These are phyloP conservation scores for Senecio squalidus DNA, from an alignment of 140 eudicot species.

Conservation along the genomic window DNA sequence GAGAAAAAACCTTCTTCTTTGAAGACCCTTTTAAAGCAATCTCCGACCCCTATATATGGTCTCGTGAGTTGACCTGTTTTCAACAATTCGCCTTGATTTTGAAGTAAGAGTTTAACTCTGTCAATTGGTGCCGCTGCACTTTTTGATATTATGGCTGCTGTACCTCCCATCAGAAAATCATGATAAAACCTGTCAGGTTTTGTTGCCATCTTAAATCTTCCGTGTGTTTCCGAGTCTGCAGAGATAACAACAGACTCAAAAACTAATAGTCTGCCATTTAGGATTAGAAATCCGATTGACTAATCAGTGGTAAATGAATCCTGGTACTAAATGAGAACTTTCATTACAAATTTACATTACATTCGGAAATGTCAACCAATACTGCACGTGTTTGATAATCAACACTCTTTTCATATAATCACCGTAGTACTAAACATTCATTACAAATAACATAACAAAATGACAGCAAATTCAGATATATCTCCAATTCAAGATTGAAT, in stretches of 20 bases:
- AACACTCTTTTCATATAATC: too few relatives aligned
- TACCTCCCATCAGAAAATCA: conserved; percentile 85
- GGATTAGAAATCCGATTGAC: too few relatives aligned
- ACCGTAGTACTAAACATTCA: too few relatives aligned
- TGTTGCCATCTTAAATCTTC: conserved; percentile 44
- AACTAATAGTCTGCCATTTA: too few relatives aligned
- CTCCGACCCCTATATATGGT: conserved; percentile 65
- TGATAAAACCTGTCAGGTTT: conserved; percentile 61
- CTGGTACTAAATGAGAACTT: too few relatives aligned
- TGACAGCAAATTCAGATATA: too few relatives aligned
- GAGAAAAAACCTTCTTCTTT: conserved; percentile 80
- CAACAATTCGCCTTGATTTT: conserved; percentile 88
- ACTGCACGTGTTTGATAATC: too few relatives aligned
- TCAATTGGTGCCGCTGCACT: conserved; percentile 96
- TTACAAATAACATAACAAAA: too few relatives aligned
- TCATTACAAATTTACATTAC: too few relatives aligned
- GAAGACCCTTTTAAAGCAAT: conserved; percentile 68
- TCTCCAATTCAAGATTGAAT: too few relatives aligned
- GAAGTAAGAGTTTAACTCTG: conserved; percentile 90
- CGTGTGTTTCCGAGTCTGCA: conserved; percentile 17
- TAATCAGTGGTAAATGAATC: too few relatives aligned
- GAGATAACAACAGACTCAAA: conserved; percentile 12
- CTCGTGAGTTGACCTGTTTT: conserved; percentile 73
- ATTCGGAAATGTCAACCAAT: too few relatives aligned
- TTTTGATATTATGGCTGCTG: conserved; percentile 75